Evolutionary conservation across 2,329 filamentous ascomycete genomes (phyloP).

Genomic region (Furcasterigmium furcatum): DNA sequence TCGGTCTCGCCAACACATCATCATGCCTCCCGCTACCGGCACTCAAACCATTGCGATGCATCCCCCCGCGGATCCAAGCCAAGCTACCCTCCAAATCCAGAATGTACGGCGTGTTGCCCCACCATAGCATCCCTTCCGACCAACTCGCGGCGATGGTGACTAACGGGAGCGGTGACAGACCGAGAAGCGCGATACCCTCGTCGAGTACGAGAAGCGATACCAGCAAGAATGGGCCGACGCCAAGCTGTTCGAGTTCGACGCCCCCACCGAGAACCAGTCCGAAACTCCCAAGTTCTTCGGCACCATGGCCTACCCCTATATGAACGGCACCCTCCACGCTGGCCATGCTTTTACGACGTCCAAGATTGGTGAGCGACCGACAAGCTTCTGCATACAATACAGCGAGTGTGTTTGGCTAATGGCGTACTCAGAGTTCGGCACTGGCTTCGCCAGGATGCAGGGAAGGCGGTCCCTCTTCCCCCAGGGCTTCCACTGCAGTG

Average conservation of each 20-base stretch:
- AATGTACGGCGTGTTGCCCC: background rate
- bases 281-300: conserved; percentile 80
- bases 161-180: conserved; percentile 37
- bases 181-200: conserved; percentile 80
- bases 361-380: conserved; percentile 88
- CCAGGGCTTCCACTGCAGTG: conserved; percentile 92
- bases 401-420: background rate
- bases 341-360: conserved; percentile 89
- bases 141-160: background rate
- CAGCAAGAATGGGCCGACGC: conserved; percentile 79
- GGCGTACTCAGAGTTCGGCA: background rate
- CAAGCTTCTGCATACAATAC: conserved; percentile 38
- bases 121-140: background rate
- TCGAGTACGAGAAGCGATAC: conserved; percentile 87
- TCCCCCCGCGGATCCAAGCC: background rate
- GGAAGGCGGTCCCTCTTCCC: conserved; percentile 86
- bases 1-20: background rate
- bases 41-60: background rate
- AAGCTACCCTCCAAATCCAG: background rate
- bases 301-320: conserved; percentile 57
- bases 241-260: conserved; percentile 80
- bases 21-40: background rate
- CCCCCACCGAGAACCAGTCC: conserved; percentile 75
- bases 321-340: conserved; percentile 86
- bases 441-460: conserved; percentile 67